Evolutionary conservation across 2,329 filamentous ascomycete species (phyloP).

Genomic region (Penicillium corylophilum): DNA sequence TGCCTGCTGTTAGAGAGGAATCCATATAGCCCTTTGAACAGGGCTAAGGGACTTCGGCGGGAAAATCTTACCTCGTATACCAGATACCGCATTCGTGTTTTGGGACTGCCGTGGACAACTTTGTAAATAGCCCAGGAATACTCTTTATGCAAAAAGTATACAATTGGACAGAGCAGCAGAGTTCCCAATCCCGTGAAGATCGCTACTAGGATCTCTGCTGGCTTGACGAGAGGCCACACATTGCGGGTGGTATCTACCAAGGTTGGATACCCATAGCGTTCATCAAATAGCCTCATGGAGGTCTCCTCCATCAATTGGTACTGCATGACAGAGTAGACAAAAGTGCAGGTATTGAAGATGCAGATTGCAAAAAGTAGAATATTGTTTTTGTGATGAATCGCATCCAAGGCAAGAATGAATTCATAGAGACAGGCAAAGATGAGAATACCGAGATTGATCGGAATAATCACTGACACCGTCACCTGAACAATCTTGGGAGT

Average conservation of each 20-base stretch:
- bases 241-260: constrained; percentile 12
- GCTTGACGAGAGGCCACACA: constrained; percentile 12
- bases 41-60: neutral
- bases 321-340: constrained; percentile 17
- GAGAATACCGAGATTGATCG: constrained; percentile 10
- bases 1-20: too few relatives aligned
- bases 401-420: constrained; percentile 13
- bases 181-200: constrained; percentile 18
- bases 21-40: too few relatives aligned
- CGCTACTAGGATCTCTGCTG: constrained; percentile 9
- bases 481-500: constrained; percentile 12
- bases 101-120: constrained; percentile 12
- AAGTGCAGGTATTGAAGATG: constrained; percentile 12
- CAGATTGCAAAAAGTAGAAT: constrained; percentile 20
- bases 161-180: constrained; percentile 8
- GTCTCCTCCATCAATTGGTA: constrained; percentile 5
- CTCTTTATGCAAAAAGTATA: constrained; percentile 16
- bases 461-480: constrained; percentile 8
- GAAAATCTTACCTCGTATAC: constrained; percentile 12
- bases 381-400: constrained; percentile 20
- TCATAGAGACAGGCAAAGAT: constrained; percentile 15
- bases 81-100: constrained; percentile 11
- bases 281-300: neutral
- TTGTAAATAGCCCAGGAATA: constrained; percentile 22
- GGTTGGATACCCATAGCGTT: neutral